Evolutionary conservation across 352 stramenopile genomes (phyloP), one percentile per base, ranked within the genome.

Genomic region (Pythium guiyangense): DNA sequence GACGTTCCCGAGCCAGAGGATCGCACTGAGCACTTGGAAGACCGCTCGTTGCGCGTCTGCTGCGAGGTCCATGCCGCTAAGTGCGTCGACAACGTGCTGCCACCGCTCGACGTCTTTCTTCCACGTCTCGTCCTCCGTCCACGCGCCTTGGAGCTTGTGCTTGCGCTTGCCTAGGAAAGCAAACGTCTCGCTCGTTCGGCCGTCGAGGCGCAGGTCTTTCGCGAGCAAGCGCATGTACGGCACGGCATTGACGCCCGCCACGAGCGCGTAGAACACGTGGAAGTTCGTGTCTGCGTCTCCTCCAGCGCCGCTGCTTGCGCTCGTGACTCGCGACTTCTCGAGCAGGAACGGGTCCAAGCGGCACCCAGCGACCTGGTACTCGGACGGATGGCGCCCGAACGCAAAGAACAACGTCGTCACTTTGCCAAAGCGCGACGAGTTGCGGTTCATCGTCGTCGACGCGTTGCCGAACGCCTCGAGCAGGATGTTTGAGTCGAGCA

Each of bases 341-440:
- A 92, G 63, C 29, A 92, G 48, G 59, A 84, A 90, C 6, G 79
- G 76, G 4, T 66, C 60, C 11, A 92, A 64, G n/a, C 63, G 59
- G 48, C 76, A 86, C 18, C 82, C 81, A 4, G 59, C 40, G 46
- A 90, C 62, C 48, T 91, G 73, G 22, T 86, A 86, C 52, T 79
- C 61, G 42, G 66, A 64, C 9, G 75, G 70, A 60, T 86, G 68
- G 48, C 59, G 57, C 0, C 67, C 76, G 57, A 77, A 83, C 10
- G 63, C 70, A 5, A 90, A 45, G 4, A 74, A 63, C 18, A 88
- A n/a, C 35, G 78, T 72, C 49, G 77, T 79, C 12, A 70, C 62
- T 49, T 88, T 90, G 12, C 75, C 82, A 65, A 89, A 92, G 29
- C 82, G 74, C 25, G 82, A 92, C 6, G 79, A 90, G 46, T 92